These are phyloP conservation scores for Psophocarpus tetragonolobus DNA, from an alignment of 306 rosid species.

Conservation along the genomic window DNA sequence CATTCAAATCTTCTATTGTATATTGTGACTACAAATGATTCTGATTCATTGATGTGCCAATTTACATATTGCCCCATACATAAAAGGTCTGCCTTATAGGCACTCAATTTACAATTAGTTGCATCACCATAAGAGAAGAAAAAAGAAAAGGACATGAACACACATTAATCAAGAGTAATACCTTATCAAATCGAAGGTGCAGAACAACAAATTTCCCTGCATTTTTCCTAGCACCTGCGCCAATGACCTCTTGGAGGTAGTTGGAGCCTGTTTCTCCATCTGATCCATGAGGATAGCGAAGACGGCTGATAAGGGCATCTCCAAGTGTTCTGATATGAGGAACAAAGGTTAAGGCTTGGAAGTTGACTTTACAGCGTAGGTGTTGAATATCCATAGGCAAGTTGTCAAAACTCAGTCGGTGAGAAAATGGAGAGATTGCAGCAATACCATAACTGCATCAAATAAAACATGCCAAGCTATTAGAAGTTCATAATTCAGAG, in stretches of 20 bases:
- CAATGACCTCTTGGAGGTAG: constrained; percentile 56
- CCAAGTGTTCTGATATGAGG: constrained; percentile 86
- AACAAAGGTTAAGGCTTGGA: constrained; percentile 84
- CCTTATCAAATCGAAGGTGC: constrained; percentile 97
- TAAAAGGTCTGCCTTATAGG: neutral
- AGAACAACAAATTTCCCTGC: constrained; percentile 80
- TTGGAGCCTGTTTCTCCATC: constrained; percentile 42
- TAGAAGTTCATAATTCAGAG: constrained; percentile 15
- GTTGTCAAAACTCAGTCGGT: constrained; percentile 89
- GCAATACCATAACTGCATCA: constrained; percentile 81
- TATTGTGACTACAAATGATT: neutral
- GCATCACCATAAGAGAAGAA: neutral
- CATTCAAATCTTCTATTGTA: neutral
- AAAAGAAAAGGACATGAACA: neutral
- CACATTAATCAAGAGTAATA: constrained; percentile 39
- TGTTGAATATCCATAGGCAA: constrained; percentile 87
- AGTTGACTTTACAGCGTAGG: constrained; percentile 94
- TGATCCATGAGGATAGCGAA: constrained; percentile 56
- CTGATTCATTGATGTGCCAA: neutral
- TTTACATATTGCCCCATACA: neutral
- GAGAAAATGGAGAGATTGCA: constrained; percentile 96
- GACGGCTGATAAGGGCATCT: constrained; percentile 79
- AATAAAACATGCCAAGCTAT: constrained; percentile 11
- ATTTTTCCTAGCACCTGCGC: constrained; percentile 38
- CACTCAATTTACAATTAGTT: neutral